Percentiles rank a stretch among this genome's conserved stretches.
phyloP scores from a whole-genome alignment of 75 land plant genomes.

The Azolla pinnata region DNA sequence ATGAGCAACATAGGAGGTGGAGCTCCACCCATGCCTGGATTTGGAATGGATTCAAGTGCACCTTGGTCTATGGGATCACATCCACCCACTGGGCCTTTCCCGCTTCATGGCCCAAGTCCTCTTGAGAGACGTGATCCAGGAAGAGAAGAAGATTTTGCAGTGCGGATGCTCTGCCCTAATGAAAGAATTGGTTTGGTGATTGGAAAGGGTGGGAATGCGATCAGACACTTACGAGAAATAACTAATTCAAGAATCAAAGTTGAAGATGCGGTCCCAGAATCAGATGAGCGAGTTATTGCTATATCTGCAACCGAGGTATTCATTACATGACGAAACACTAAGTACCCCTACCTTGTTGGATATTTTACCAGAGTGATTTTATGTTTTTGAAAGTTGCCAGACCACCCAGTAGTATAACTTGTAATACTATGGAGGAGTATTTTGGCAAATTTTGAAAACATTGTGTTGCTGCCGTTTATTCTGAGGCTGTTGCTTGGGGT shows the following conservation, averaged over 20 bases:
- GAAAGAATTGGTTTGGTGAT: slow-evolving; percentile 88
- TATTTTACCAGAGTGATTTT: too few relatives aligned
- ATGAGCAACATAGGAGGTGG: slow-evolving; percentile 31
- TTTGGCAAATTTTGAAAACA: too few relatives aligned
- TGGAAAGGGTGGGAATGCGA: slow-evolving; percentile 86
- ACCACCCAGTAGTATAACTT: too few relatives aligned
- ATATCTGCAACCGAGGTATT: slow-evolving; percentile 66
- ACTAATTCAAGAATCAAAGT: slow-evolving; percentile 74
- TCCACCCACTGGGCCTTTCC: slow-evolving; percentile 10
- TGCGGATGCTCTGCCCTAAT: slow-evolving; percentile 71
- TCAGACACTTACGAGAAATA: slow-evolving; percentile 79
- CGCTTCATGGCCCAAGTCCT: slow-evolving; percentile 29
- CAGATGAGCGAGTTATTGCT: slow-evolving; percentile 71
- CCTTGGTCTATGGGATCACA: slow-evolving; percentile 33
- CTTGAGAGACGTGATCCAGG: slow-evolving; percentile 26
- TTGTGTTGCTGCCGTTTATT: too few relatives aligned
- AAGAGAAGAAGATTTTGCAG: slow-evolving; percentile 44
- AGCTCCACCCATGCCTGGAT: slow-evolving; percentile 53
- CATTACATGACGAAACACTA: too few relatives aligned
- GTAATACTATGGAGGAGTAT: too few relatives aligned
- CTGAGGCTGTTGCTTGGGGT: too few relatives aligned
- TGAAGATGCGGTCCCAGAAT: slow-evolving; percentile 57
- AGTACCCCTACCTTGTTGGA: too few relatives aligned
- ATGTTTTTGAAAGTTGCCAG: too few relatives aligned
- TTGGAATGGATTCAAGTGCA: slow-evolving; percentile 28